Evolutionary conservation across 352 stramenopile genomes (phyloP).

Genomic region (Phytophthora agathidicida): DNA sequence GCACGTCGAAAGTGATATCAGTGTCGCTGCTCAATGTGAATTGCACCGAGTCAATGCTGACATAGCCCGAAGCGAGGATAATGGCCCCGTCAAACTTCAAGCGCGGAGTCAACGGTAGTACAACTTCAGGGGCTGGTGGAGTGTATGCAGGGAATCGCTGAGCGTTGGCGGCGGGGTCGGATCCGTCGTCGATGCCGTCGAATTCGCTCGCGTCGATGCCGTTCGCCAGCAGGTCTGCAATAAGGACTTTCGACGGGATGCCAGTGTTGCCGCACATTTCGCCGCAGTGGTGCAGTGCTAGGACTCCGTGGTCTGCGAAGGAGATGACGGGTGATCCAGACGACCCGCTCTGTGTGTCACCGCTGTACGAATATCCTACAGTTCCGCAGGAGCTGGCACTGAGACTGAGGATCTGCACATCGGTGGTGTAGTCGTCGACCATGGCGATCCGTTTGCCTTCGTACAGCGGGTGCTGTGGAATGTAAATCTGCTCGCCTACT

Average conservation of each 20-base stretch:
- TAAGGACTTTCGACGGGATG: conserved; percentile 50
- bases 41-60: conserved; percentile 59
- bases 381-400: conserved; percentile 40
- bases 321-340: conserved; percentile 68
- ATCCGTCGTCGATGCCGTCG: conserved; percentile 43
- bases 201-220: conserved; percentile 41
- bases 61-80: conserved; percentile 30
- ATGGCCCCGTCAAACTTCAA: conserved; percentile 39
- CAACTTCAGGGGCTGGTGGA: conserved; percentile 22
- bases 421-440: conserved; percentile 52
- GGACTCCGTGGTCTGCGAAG: conserved; percentile 54
- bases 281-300: conserved; percentile 77
- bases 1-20: conserved; percentile 60
- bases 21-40: conserved; percentile 50
- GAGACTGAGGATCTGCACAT: conserved; percentile 42
- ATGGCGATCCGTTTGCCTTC: conserved; percentile 58
- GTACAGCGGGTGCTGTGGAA: conserved; percentile 57
- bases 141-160: conserved; percentile 49
- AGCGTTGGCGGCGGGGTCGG: conserved; percentile 19
- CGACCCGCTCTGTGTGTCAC: conserved; percentile 66
- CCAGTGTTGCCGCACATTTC: conserved; percentile 64
- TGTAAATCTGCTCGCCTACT: conserved; percentile 53
- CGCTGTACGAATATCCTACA: conserved; percentile 62
- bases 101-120: conserved; percentile 16
- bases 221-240: conserved; percentile 43